Conservation (phyloP, 208 protist species). For the Tritrichomonas musculus region DNA sequence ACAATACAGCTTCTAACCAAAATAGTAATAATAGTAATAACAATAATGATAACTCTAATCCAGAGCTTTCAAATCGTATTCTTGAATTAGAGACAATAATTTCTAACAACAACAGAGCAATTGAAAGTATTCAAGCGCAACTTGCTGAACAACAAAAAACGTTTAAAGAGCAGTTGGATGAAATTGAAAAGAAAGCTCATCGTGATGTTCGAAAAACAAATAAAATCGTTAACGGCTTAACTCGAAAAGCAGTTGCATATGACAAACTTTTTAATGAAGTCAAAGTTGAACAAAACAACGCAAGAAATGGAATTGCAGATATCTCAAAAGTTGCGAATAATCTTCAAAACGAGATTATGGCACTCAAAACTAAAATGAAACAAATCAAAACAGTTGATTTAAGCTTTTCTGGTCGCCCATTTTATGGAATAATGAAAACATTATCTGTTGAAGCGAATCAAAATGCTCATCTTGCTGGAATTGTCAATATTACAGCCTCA, state of each 20-base stretch:
- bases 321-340: not conserved
- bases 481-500: not conserved
- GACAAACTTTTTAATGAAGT: not conserved
- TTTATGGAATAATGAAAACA: not conserved
- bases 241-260: not conserved
- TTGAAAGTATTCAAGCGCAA: not conserved
- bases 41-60: not conserved
- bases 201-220: not conserved
- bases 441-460: not conserved
- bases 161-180: not conserved
- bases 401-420: not conserved
- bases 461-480: not conserved
- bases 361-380: not conserved
- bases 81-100: not conserved
- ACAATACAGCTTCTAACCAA: too few species aligned
- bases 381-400: not conserved
- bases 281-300: not conserved
- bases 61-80: not conserved
- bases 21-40: too few species aligned
- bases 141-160: not conserved
- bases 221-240: conserved; percentile 8
- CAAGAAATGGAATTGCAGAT: too few species aligned
- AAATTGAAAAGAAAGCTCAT: not conserved
- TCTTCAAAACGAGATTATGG: not conserved
- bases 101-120: not conserved